Base-by-base conservation (phyloP, 371 early-diverging fungal species). In the Lichtheimia corymbifera region DNA sequence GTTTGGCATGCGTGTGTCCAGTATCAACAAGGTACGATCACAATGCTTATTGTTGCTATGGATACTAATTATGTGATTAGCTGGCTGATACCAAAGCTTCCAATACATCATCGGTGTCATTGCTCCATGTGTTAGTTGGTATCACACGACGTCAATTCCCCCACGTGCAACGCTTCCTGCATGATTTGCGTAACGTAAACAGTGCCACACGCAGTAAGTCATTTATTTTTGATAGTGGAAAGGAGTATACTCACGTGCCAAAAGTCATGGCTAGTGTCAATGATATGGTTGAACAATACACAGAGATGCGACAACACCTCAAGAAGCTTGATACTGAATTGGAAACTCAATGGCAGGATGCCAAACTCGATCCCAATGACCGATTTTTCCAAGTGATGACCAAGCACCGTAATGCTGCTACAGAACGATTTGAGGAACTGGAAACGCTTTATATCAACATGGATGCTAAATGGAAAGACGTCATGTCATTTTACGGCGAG, bases 51-150 rank as follows among this genome's bases (percentile, higher is more conserved):
- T 47, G 11, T 22, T 47, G 22, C 11, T 22, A 18, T 47, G 15
- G 1, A 22, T 47, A 17, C 47, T n/a, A 2, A 22, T 9, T n/a
- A 1, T 45, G n/a, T 47, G 7, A 22, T 27, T 64, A 85, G 83
- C 59, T 86, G 17, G 55, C 63, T 1, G 87, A 86, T 61, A 83
- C 83, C 0, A 84, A 81, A 51, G 70, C 84, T 7, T 71, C 80
- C 0, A 65, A 76, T 11, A 49, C 61, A 2, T 66, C 80, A 6
- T 73, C 71, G 7, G 53, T 72, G 44, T 76, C 78, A 1, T 58
- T 87, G 24, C 60, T 86, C 15, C 74, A 85, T 65, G 79, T 82
- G 14, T 51, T 87, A 27, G 66, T 71, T 20, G 64, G 68, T n/a
- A 59, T 82, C 35, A 68, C 84, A 4, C 72, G 82, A 44, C 65